Evolutionary conservation across 2,329 filamentous ascomycete species (phyloP).

Genomic region (Sclerotinia trifoliorum): DNA sequence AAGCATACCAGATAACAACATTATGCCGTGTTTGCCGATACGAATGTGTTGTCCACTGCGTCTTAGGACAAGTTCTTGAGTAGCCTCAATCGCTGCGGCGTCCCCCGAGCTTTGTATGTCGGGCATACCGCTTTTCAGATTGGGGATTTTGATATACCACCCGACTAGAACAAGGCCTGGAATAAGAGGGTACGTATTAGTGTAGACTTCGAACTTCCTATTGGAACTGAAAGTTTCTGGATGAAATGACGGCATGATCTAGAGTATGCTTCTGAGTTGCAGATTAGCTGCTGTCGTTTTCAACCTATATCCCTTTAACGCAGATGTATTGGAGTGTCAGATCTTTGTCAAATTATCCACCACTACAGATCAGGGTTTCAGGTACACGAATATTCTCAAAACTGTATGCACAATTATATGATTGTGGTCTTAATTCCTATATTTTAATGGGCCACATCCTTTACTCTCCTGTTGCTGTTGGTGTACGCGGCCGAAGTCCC

Average conservation of each 20-base stretch:
- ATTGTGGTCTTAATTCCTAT: not conserved
- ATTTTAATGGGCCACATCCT: not conserved
- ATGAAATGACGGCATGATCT: not conserved
- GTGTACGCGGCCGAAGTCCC: conserved; percentile 1
- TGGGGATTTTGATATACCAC: not conserved
- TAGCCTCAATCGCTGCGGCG: not conserved
- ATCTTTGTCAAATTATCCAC: not conserved
- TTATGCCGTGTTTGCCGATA: not conserved
- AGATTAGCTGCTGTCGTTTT: not conserved
- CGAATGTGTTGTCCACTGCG: not conserved
- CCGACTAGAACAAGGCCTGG: not conserved
- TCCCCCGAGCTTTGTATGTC: not conserved
- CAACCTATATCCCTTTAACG: not conserved
- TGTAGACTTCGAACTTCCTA: not conserved
- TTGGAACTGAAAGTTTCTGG: not conserved
- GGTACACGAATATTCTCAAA: not conserved
- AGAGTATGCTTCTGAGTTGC: not conserved
- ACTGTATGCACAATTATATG: too few species aligned
- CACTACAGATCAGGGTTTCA: not conserved
- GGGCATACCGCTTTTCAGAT: not conserved
- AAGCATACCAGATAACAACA: not conserved
- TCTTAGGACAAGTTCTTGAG: not conserved
- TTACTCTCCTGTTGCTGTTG: not conserved
- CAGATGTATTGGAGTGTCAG: not conserved
- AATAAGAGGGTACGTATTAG: not conserved